Evolutionary conservation across 2,329 filamentous ascomycete species (phyloP).

Genomic region (Passalora sequoiae): DNA sequence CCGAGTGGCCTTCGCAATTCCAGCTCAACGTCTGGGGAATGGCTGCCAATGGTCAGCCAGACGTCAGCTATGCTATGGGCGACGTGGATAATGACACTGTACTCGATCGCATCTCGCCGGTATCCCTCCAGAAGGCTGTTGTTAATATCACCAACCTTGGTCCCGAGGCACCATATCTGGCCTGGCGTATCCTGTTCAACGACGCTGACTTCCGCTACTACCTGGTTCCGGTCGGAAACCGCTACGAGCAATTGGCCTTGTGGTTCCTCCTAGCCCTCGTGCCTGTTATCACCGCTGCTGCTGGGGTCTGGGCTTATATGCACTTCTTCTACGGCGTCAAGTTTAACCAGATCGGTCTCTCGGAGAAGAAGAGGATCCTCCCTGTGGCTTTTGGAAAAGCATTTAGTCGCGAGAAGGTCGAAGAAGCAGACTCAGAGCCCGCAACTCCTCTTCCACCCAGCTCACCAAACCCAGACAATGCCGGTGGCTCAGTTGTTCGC

Average conservation of each 20-base stretch:
- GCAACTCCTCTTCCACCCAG: constrained; percentile 9
- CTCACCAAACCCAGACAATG: constrained; percentile 12
- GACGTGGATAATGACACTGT: constrained; percentile 58
- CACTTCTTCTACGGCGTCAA: constrained; percentile 60
- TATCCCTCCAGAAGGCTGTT: constrained; percentile 50
- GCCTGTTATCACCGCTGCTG: constrained; percentile 47
- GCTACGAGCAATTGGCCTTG: constrained; percentile 50
- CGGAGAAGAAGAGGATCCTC: constrained; percentile 43
- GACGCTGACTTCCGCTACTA: constrained; percentile 51
- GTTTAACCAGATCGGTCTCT: constrained; percentile 55
- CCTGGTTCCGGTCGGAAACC: constrained; percentile 51
- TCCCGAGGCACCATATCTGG: constrained; percentile 52
- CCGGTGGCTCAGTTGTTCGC: constrained; percentile 21
- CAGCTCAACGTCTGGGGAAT: constrained; percentile 65
- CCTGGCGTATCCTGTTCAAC: constrained; percentile 53
- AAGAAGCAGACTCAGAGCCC: constrained; percentile 23
- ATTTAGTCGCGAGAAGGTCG: constrained; percentile 22
- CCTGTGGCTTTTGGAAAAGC: constrained; percentile 23
- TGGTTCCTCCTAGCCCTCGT: constrained; percentile 52
- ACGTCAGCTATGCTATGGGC: constrained; percentile 55
- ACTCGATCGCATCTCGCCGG: constrained; percentile 58
- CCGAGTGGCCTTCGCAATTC: constrained; percentile 58
- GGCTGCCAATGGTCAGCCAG: constrained; percentile 57
- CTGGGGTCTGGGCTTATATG: constrained; percentile 54
- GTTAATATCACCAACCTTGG: constrained; percentile 54